Conservation (phyloP, 139 green algal genomes). For the Chlamydomonas eustigma region DNA sequence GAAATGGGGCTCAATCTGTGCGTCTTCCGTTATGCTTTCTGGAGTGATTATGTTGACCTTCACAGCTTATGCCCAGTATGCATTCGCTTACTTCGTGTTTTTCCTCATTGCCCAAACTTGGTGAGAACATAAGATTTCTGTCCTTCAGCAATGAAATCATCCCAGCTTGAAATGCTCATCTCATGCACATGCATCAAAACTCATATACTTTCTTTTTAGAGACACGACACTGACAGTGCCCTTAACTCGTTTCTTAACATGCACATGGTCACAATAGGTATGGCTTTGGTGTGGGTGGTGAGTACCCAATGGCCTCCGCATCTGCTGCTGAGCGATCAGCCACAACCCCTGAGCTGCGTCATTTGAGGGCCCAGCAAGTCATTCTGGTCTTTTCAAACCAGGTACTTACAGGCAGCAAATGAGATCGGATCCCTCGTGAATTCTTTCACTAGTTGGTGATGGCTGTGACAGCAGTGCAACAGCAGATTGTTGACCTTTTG, state of each 20-base stretch:
- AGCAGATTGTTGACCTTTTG: too few relatives aligned
- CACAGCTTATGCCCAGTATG: constrained; percentile 16
- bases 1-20: constrained; percentile 57
- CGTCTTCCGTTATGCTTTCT: constrained; percentile 59
- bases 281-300: constrained; percentile 50
- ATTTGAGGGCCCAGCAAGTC: constrained; percentile 42
- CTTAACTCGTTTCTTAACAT: too few relatives aligned
- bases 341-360: constrained; percentile 35
- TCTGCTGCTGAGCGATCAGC: constrained; percentile 73
- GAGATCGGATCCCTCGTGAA: too few relatives aligned
- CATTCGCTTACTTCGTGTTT: constrained; percentile 35
- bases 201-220: neutral
- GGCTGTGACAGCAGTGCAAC: too few relatives aligned
- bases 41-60: constrained; percentile 60
- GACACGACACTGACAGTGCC: neutral
- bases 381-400: constrained; percentile 61
- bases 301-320: constrained; percentile 74
- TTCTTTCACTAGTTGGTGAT: too few relatives aligned
- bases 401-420: too few relatives aligned
- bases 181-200: neutral
- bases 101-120: constrained; percentile 50
- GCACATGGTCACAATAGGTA: constrained; percentile 44
- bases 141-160: neutral
- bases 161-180: neutral
- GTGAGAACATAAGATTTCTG: constrained; percentile 11